Evolutionary conservation across 2,329 filamentous ascomycete species (phyloP), one percentile per base, ranked within the genome.

Genomic region (Lachnellula suecica): DNA sequence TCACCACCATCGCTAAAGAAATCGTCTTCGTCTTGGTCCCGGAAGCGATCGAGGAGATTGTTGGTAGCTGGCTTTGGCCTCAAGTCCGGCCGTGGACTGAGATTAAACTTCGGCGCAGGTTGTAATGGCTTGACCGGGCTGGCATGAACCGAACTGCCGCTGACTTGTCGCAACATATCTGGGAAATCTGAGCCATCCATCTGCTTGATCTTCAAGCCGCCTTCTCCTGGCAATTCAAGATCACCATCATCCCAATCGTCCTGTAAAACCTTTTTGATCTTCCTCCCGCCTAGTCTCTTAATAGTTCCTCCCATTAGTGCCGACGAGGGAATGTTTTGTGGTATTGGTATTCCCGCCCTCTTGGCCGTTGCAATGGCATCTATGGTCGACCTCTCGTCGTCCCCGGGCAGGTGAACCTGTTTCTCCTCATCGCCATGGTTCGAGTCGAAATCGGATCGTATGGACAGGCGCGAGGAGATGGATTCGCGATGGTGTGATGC

Each of bases 281-380:
- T 91, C 60, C 83, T 81, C 53, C 84, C 84, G 45, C 92, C 92
- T 29, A 97, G 78, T 61, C 92, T 81, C 74, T 95, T 96, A 67
- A 97, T 97, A 9, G 91, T 93, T 47, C 94, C 94, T 48, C 93
- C 93, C 68, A 94, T 82, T 38, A 99, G 76, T 25, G 94, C 94
- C 19, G 93, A 96, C 25, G 89, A 84, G 1, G 93, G 91, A 27
- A 97, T 84, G 67, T 92, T 92, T 47, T 83, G 77, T 24, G 94
- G 94, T 51, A 97, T 83, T 6, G 94, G 93, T 59, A 99, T 96
- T 61, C 94, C 94, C 23, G 91, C 92, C 68, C 85, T 86, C 65
- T 91, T 88, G 29, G 92, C 93, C 6, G 91, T 89, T 22, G 89
- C 83, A 63, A 99, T 93, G 54, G 94, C 92, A 67, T 95, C 88